These are phyloP conservation scores for Didymella segeticola DNA, from an alignment of 2,329 filamentous ascomycete species.

Conservation along the genomic window DNA sequence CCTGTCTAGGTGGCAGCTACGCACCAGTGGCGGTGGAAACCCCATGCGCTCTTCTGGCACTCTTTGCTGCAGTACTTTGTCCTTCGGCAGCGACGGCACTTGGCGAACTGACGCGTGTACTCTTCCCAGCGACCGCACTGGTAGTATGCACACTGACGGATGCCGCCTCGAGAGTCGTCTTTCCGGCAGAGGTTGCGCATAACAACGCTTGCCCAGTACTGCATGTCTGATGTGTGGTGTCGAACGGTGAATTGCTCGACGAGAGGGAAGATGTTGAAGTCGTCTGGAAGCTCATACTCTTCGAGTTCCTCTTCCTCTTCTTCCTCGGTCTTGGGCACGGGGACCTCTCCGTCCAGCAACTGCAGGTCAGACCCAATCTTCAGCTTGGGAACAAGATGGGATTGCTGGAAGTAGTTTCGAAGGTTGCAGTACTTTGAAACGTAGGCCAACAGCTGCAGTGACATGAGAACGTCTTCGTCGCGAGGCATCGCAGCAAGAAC, in stretches of 20 bases:
- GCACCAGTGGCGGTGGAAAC: conserved; percentile 98
- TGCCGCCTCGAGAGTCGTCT: conserved; percentile 91
- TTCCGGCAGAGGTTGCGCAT: conserved; percentile 99
- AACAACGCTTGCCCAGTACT: conserved; percentile 98
- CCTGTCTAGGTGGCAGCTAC: conserved; percentile 67
- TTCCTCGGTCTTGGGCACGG: conserved; percentile 43
- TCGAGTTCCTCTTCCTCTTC: conserved; percentile 75
- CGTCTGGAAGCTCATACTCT: conserved; percentile 89
- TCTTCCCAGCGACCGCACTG: conserved; percentile 99
- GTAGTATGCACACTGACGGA: conserved; percentile 97
- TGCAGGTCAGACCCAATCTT: conserved; percentile 87
- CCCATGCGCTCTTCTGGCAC: conserved; percentile 98
- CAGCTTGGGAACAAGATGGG: conserved; percentile 89
- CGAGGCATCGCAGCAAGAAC: conserved; percentile 91
- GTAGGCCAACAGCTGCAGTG: conserved; percentile 92
- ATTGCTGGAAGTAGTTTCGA: conserved; percentile 92
- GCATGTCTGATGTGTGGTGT: conserved; percentile 96
- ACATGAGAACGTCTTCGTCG: conserved; percentile 98
- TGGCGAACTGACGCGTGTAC: conserved; percentile 94
- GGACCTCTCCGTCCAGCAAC: conserved; percentile 73
- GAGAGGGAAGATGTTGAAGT: conserved; percentile 97
- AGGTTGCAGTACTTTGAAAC: conserved; percentile 99
- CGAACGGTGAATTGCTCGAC: conserved; percentile 98
- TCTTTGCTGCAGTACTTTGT: conserved; percentile 99
- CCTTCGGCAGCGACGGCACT: conserved; percentile 91